A percentile compares a stretch with the other conserved stretches of the same genome.
These are phyloP conservation scores for Thelonectria discophora DNA, from an alignment of 2,329 filamentous ascomycete species.

Conservation along the genomic window DNA sequence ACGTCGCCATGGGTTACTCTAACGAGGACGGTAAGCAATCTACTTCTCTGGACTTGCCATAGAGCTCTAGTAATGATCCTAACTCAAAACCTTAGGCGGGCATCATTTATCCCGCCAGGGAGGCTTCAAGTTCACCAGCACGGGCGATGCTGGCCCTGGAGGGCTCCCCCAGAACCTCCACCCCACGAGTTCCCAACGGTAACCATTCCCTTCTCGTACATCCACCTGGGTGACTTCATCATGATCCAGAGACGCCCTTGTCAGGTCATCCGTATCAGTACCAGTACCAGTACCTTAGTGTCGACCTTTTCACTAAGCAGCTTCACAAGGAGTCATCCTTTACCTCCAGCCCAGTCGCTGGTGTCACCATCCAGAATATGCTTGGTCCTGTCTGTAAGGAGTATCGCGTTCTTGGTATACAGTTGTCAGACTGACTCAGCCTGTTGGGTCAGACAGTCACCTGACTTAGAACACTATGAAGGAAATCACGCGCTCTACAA, in stretches of 20 bases:
- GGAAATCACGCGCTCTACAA: no score
- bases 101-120: constrained; percentile 67
- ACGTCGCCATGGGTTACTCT: constrained; percentile 76
- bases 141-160: constrained; percentile 60
- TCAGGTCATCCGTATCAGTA: constrained; percentile 99
- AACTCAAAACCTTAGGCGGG: constrained; percentile 54
- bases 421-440: no score
- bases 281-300: constrained; percentile 99
- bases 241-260: constrained; percentile 98
- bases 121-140: constrained; percentile 66
- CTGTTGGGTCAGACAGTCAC: no score
- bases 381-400: constrained; percentile 99
- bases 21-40: constrained; percentile 65
- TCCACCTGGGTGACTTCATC: constrained; percentile 97
- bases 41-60: not conserved
- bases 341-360: constrained; percentile 95
- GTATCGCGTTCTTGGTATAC: constrained; percentile 98
- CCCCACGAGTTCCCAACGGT: no score
- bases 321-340: constrained; percentile 98
- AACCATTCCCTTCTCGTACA: constrained; percentile 99
- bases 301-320: constrained; percentile 99
- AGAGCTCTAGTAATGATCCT: constrained; percentile 7
- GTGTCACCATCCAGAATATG: constrained; percentile 99
- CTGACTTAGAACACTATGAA: no score
- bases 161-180: constrained; percentile 76